Evolutionary conservation across 2,329 filamentous ascomycete genomes (phyloP).

Genomic region (Talaromyces sp.): DNA sequence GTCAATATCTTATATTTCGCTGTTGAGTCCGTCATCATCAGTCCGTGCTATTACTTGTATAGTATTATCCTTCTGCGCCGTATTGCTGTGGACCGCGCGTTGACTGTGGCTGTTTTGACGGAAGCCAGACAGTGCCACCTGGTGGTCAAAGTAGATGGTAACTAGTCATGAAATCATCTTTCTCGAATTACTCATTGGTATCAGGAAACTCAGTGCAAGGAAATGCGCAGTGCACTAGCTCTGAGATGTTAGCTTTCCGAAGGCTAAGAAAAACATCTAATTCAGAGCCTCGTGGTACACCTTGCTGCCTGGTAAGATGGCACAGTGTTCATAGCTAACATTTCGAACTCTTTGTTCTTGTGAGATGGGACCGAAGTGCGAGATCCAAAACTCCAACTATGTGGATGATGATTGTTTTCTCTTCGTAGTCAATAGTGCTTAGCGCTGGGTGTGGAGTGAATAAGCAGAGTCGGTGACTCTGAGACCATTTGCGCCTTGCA

Average conservation of each 20-base stretch:
- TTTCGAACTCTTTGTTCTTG: background rate
- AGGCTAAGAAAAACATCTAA: background rate
- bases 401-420: background rate
- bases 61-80: background rate
- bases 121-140: background rate
- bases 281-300: background rate
- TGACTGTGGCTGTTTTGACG: background rate
- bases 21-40: background rate
- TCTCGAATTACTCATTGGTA: background rate
- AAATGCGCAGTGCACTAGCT: background rate
- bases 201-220: background rate
- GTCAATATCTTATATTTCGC: background rate
- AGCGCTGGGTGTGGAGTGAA: background rate
- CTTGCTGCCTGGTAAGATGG: constrained; percentile 10
- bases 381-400: background rate
- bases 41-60: background rate
- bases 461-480: background rate
- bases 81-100: background rate
- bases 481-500: background rate
- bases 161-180: background rate
- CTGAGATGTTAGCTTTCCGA: background rate
- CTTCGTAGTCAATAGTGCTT: background rate
- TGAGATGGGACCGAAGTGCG: background rate
- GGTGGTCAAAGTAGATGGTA: background rate
- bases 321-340: background rate